Base-by-base conservation (phyloP, 257 asterid genomes). In the Nicotiana tabacum region DNA sequence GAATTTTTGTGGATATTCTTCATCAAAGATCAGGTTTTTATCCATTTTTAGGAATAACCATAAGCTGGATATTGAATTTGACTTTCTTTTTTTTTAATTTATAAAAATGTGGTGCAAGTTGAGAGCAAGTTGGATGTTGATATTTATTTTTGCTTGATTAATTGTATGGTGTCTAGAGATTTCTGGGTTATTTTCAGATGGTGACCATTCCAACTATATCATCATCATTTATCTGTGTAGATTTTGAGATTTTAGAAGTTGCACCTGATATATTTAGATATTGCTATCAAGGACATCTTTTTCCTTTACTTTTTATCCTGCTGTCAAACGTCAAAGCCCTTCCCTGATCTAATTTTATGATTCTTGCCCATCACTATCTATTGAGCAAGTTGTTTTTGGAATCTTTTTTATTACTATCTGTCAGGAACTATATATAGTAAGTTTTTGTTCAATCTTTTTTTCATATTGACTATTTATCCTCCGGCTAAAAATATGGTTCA, bases 401-500 rank as follows among this genome's bases (percentile, higher is more conserved):
- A 43, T 48, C 32, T 46, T 51, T 46, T 72, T 37, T 81, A 37
- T 72, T 83, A 83, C 82, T 70, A 66, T 77, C 33, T 74, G 64
- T 43, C 74, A 58, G 24, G 51, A 66, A 29, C 66, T 51, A 77
- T 39, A n/a, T 65, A 79, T n/a, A 39, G 61, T 11, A 39, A 1
- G 18, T 24, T 43, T 56, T 79, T 60, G 27, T 15, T 61, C 58
- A 65, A 21, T 35, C 9, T 27, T 79, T 29, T 61, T 27, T n/a
- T 21, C 35, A 61, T 79, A 7, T 24, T 81, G 78, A 43, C 78
- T 61, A 61, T 51, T 79, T 46, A 61, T 24, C 24, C 27, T 79
- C 61, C 61, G 56, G 74, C 70, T 79, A 79, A 79, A 60, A 37
- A 24, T 55, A 13, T 60, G 74, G 88, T 85, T 68, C 85, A 85